A percentile compares a stretch with the other conserved stretches of the same genome.
phyloP scores from a whole-genome alignment of 176 grass and related monocot species.

The Carex myosuroides region DNA sequence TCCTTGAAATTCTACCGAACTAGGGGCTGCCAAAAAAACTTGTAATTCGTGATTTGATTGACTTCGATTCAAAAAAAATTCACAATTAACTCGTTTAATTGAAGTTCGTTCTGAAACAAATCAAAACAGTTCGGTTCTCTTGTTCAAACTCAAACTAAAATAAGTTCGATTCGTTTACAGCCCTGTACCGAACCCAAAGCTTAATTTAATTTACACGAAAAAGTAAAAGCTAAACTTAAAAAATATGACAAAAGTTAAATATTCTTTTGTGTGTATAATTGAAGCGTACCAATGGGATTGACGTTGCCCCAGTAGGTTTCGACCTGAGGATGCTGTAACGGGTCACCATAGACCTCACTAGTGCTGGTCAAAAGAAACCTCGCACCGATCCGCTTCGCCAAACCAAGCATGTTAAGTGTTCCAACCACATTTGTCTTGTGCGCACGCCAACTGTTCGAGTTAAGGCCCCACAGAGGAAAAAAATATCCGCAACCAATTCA shows the following conservation, averaged over 20 bases:
- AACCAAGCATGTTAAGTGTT: conserved; percentile 95
- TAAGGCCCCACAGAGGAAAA: not conserved
- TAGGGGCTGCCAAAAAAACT: too few species aligned
- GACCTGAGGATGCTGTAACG: conserved; percentile 80
- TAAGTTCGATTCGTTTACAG: too few species aligned
- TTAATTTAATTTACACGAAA: conserved; percentile 4
- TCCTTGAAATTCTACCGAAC: not conserved
- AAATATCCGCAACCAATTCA: not conserved
- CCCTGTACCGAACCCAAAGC: not conserved
- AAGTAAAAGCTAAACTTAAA: not conserved
- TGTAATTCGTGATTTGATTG: too few species aligned
- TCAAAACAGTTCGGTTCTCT: too few species aligned
- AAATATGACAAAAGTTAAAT: not conserved
- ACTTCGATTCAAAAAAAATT: too few species aligned
- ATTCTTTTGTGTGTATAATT: not conserved
- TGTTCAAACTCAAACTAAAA: too few species aligned
- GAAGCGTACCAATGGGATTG: conserved; percentile 68
- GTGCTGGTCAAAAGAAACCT: conserved; percentile 82
- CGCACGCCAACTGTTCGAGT: conserved; percentile 1
- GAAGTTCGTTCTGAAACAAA: too few species aligned
- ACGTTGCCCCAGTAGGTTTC: conserved; percentile 97
- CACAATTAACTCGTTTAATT: too few species aligned
- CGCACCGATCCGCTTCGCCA: conserved; percentile 79
- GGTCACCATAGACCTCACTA: conserved; percentile 91
- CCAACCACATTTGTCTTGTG: conserved; percentile 94